Evolutionary conservation across 768 basidiomycete genomes (phyloP), one percentile per base, ranked within the genome.

Genomic region (Fomitopsis serialis): DNA sequence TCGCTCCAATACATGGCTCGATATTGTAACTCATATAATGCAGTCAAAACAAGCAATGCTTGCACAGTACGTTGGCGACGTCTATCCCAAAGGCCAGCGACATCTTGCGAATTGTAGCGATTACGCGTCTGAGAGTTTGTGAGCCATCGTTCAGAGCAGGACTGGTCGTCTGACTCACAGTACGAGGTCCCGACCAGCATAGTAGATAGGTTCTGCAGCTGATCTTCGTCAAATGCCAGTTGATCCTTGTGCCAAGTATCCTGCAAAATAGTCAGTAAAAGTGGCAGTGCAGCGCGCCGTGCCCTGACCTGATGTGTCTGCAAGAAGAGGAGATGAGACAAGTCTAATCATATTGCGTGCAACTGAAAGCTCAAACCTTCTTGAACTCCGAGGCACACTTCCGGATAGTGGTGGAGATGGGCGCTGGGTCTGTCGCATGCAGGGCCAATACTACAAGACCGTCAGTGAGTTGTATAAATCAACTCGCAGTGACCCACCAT

Each of bases 181-280:
- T 92, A 92, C 15, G 89, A 93, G 45, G 90, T 95, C 42, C 92
- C 92, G 25, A 91, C 89, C 35, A 95, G 75, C 82, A 94, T 92
- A 36, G 86, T 85, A 23, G 90, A 89, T 59, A 96, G 78, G 60
- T 82, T 87, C 66, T 90, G 87, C 46, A 94, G 68, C 63, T 94
- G 92, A 63, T 95, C 92, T 69, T 96, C 92, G 62, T 91, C 83
- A 67, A 96, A 95, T 49, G 79, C 76, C 48, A 81, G 76, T 63
- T 93, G 89, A 69, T 96, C 92, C 63, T 87, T 89, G 63, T 90
- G 89, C 91, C 91, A 93, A 34, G 89, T 92, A 65, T 95, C 92
- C 85, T 92, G 66, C 17, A 27, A 32, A 19, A 22, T 59, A 37
- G 45, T 60, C 27, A 59, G 51, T 34, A 42, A 54, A 42, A 48